A percentile compares a stretch with the other conserved stretches of the same genome.
Conservation (phyloP, 139 green algal genomes). For the Microglena sp. region DNA sequence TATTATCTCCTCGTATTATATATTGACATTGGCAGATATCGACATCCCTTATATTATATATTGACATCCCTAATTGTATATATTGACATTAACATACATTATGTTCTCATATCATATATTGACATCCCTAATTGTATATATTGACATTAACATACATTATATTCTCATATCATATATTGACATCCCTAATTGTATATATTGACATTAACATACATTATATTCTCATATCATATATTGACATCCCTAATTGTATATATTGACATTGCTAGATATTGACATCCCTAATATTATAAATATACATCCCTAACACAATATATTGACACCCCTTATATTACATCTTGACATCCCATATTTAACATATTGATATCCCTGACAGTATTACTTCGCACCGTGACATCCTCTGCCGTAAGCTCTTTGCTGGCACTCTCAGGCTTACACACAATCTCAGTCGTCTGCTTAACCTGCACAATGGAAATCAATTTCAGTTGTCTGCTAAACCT, state of each 20-base stretch:
- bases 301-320: background rate
- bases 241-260: background rate
- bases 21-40: background rate
- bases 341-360: too few relatives aligned
- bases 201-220: background rate
- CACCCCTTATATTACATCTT: constrained; percentile 9
- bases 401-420: constrained; percentile 34
- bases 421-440: constrained; percentile 42
- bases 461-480: constrained; percentile 12
- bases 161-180: too few relatives aligned
- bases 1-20: background rate
- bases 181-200: too few relatives aligned
- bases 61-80: too few relatives aligned
- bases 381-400: constrained; percentile 42
- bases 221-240: background rate
- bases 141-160: too few relatives aligned
- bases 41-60: too few relatives aligned
- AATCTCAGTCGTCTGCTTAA: constrained; percentile 37
- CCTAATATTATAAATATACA: too few relatives aligned
- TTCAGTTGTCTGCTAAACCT: constrained; percentile 26
- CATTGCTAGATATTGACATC: background rate
- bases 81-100: too few relatives aligned
- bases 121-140: too few relatives aligned
- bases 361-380: background rate
- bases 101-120: too few relatives aligned